Conservation (phyloP, 192 early-diverging fungal genomes). For the Phlyctochytrium arcticum region DNA sequence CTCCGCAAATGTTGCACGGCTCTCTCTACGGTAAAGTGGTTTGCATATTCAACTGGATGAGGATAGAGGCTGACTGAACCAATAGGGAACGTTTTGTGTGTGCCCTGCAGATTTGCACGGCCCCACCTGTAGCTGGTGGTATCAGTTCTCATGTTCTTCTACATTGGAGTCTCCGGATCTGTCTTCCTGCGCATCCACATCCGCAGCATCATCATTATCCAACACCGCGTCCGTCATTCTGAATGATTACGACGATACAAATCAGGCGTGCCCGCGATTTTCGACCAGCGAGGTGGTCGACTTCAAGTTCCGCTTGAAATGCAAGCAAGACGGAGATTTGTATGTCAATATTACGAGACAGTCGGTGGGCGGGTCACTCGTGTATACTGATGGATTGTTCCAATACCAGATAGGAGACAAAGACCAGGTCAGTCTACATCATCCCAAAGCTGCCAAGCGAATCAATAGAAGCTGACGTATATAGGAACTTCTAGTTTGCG, state of each 20-base stretch:
- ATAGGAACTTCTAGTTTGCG: background rate
- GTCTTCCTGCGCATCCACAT: background rate
- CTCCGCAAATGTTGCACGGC: background rate
- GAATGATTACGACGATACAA: background rate
- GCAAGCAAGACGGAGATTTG: background rate
- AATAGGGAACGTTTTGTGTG: background rate
- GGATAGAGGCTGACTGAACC: background rate
- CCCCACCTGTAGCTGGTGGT: background rate
- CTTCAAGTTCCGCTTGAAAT: background rate
- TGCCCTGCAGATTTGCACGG: background rate
- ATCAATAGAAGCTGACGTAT: background rate
- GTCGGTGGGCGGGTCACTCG: background rate
- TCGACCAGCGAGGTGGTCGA: background rate
- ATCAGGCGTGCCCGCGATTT: background rate
- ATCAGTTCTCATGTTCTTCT: background rate
- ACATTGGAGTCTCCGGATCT: background rate
- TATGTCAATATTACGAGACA: background rate
- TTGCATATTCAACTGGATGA: background rate
- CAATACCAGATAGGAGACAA: background rate
- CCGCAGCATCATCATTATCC: background rate
- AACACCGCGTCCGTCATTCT: no score
- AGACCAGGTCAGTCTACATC: background rate
- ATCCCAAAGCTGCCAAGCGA: background rate
- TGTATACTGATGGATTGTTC: background rate
- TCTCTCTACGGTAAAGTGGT: background rate